These are phyloP conservation scores for Russula sp. DNA, from an alignment of 768 basidiomycete genomes.

Conservation along the genomic window DNA sequence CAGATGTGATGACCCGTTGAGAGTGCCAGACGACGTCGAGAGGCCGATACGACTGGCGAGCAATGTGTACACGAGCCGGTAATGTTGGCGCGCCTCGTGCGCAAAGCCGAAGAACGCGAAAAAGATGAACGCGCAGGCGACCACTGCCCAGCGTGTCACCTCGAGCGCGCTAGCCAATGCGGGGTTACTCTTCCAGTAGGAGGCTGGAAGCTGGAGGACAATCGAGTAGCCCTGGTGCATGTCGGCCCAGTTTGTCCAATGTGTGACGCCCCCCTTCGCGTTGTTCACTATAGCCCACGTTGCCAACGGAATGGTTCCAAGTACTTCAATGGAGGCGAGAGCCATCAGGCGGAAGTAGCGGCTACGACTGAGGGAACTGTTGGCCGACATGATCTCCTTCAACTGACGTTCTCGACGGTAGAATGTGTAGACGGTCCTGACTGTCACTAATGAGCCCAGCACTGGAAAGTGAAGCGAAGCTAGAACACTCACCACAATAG, in stretches of 20 bases:
- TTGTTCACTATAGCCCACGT: constrained; percentile 28
- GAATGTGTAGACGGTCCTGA: constrained; percentile 25
- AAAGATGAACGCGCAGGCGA: too few species aligned
- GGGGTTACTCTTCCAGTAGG: too few species aligned
- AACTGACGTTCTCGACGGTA: constrained; percentile 25
- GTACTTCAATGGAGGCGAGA: neutral
- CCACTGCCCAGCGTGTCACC: too few species aligned
- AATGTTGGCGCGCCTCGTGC: too few species aligned
- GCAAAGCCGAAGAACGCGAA: too few species aligned
- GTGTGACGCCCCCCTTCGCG: constrained; percentile 20
- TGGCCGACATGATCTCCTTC: constrained; percentile 12
- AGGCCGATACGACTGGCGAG: constrained; percentile 23
- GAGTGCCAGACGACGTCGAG: constrained; percentile 6
- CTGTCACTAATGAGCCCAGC: constrained; percentile 15
- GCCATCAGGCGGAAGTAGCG: neutral
- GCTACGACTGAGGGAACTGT: constrained; percentile 30
- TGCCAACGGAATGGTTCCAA: constrained; percentile 18
- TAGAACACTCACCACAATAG: constrained; percentile 31
- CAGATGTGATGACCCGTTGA: constrained; percentile 7
- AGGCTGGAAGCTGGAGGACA: too few species aligned
- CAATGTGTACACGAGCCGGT: too few species aligned
- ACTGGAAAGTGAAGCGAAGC: neutral
- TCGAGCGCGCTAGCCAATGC: too few species aligned
- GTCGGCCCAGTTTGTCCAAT: too few species aligned
- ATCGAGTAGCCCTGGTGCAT: too few species aligned